Evolutionary conservation across 2,329 filamentous ascomycete genomes (phyloP), one percentile per base, ranked within the genome.

Genomic region (Penicillium sp.): DNA sequence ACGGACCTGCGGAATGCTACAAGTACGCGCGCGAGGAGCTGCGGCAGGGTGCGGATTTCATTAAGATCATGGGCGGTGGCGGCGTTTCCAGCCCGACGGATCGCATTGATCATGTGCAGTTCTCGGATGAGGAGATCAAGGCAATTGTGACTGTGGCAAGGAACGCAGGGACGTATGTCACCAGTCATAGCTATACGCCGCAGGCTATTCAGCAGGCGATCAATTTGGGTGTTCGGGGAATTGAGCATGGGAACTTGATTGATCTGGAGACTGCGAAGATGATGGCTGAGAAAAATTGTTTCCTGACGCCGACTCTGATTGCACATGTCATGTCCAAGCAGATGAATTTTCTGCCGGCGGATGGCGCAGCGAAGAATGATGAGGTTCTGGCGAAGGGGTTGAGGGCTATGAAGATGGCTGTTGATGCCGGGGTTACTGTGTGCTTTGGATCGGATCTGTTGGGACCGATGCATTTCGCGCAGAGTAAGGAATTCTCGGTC

Each of bases 11-110:
- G 0, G 78, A 80, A 42, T 85, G 82, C 56, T 70, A 82, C 39
- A 74, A 74, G 18, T 77, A 71, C 7, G 75, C 78, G 0, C 73
- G 83, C 2, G 81, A 84, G 47, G 78, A 85, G 62, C 64, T 86
- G 0, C 73, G 82, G 2, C 73, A 69, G 8, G 83, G 83, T 2
- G 79, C 81, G 0, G 80, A 85, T 60, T 85, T 85, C 58, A 77
- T 86, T 65, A 85, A 85, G 65, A 81, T 86, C 56, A 85, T 85
- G 81, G 74, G 73, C 0, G 76, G 76, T 5, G 82, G 83, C 1
- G 83, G 83, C 8, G 81, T 85, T 1, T 75, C 79, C 0, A 80
- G 75, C 10, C 80, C 81, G 0, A 83, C 80, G 0, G 83, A 85
- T 60, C 70, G 69, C 36, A 69, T 85, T 10, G 75, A 78, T 7